A percentile compares a stretch with the other conserved stretches of the same genome.
These are phyloP conservation scores for Saururus chinensis DNA, from an alignment of 164 flowering plant species.

Conservation along the genomic window DNA sequence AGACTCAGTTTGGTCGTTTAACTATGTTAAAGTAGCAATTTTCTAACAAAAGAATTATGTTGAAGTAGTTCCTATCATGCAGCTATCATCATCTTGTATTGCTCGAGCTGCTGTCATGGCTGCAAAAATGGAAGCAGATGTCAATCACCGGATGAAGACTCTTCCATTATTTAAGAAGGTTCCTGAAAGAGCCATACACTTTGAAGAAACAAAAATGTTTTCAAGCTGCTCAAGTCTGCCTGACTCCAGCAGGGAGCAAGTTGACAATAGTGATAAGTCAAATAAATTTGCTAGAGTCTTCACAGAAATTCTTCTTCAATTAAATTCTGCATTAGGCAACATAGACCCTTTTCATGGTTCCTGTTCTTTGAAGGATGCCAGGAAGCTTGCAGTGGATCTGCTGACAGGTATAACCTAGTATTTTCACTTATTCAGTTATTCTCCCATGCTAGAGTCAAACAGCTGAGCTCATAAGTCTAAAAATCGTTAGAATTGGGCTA, in stretches of 20 bases:
- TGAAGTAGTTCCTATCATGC: conserved; percentile 6
- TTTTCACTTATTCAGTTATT: too few relatives aligned
- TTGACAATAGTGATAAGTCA: not conserved
- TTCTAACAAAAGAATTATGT: too few relatives aligned
- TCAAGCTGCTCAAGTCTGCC: not conserved
- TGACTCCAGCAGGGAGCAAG: not conserved
- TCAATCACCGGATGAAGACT: conserved; percentile 21
- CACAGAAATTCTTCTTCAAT: conserved; percentile 26
- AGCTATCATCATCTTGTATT: conserved; percentile 69
- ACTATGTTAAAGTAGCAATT: too few relatives aligned
- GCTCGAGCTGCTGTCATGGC: conserved; percentile 60
- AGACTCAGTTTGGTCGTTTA: not conserved
- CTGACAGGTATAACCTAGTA: not conserved
- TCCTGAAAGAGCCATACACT: not conserved
- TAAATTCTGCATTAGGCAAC: conserved; percentile 31
- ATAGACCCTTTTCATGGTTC: conserved; percentile 20
- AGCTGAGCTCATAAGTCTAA: too few relatives aligned
- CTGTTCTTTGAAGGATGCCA: conserved; percentile 32
- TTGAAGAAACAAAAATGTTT: conserved; percentile 8
- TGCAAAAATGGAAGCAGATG: conserved; percentile 49
- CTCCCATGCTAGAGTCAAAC: too few relatives aligned
- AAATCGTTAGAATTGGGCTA: too few relatives aligned
- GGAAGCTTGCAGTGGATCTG: conserved; percentile 32
- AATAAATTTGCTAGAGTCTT: conserved; percentile 15
- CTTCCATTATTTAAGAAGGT: conserved; percentile 5